A percentile compares a stretch with the other conserved stretches of the same genome.
These are phyloP conservation scores for Pythium volutum DNA, from an alignment of 352 stramenopile species.

Conservation along the genomic window DNA sequence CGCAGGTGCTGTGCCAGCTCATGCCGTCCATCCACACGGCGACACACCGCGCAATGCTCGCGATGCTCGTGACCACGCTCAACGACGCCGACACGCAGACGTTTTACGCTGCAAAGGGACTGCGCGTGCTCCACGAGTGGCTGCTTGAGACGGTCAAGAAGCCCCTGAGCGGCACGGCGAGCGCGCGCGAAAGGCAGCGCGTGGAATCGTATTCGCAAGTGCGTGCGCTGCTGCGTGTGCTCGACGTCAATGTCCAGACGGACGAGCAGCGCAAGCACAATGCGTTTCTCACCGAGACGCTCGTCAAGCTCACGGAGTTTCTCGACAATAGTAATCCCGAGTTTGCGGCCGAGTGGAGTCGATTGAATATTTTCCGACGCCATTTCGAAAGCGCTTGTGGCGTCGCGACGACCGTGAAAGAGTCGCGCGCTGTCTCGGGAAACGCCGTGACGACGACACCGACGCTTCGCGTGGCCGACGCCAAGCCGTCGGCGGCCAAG, in stretches of 20 bases:
- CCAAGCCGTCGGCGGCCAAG: conserved; percentile 12
- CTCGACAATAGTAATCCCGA: conserved; percentile 62
- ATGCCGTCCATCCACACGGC: conserved; percentile 82
- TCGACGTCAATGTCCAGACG: conserved; percentile 71
- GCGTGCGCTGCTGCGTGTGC: conserved; percentile 61
- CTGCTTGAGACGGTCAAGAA: conserved; percentile 48
- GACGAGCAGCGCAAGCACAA: conserved; percentile 66
- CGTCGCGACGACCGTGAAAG: conserved; percentile 47
- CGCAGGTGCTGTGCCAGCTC: conserved; percentile 76
- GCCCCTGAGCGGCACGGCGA: conserved; percentile 12
- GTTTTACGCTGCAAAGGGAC: conserved; percentile 72
- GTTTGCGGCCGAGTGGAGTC: conserved; percentile 67
- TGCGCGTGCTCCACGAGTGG: conserved; percentile 75
- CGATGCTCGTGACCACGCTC: conserved; percentile 66
- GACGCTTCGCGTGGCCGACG: not conserved
- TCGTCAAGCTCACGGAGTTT: conserved; percentile 60
- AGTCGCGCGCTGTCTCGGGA: conserved; percentile 18
- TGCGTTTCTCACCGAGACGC: conserved; percentile 53
- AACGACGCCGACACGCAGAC: conserved; percentile 67
- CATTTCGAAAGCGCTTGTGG: conserved; percentile 79
- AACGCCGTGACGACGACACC: not conserved
- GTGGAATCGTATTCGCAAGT: conserved; percentile 78
- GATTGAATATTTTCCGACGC: conserved; percentile 70
- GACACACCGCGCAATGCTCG: conserved; percentile 72
- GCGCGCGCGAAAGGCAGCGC: conserved; percentile 58